Conservation (phyloP, 148 eudicot species). For the Rhododendron williamsianum region DNA sequence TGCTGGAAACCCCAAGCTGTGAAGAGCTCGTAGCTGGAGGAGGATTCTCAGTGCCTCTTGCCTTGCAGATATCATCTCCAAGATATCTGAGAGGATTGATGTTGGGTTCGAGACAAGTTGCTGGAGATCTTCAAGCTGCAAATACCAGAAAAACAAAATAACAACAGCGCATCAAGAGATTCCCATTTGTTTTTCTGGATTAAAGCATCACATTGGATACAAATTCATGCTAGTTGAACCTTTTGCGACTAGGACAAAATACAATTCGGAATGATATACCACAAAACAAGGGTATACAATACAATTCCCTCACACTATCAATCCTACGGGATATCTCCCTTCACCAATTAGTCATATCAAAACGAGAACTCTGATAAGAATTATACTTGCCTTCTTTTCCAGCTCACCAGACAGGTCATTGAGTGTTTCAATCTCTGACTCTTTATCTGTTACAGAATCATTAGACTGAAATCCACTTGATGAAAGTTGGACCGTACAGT, state of each 20-base stretch:
- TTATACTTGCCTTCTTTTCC: slow-evolving; percentile 75
- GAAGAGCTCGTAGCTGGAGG: slow-evolving; percentile 45
- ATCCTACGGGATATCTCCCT: neutral
- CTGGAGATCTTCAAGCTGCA: slow-evolving; percentile 92
- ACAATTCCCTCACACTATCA: neutral
- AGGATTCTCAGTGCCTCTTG: slow-evolving; percentile 39
- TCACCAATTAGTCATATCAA: neutral
- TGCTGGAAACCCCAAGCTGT: slow-evolving; percentile 35
- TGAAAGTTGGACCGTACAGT: slow-evolving; percentile 27
- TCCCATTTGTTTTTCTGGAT: neutral
- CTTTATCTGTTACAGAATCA: slow-evolving; percentile 41
- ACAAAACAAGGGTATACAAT: neutral
- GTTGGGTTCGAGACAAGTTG: slow-evolving; percentile 65
- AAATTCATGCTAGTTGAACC: neutral
- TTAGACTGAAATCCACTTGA: slow-evolving; percentile 31
- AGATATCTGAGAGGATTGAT: slow-evolving; percentile 67
- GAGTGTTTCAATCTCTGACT: slow-evolving; percentile 65
- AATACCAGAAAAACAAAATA: neutral
- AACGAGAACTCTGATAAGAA: neutral
- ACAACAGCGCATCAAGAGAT: neutral
- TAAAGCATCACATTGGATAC: neutral
- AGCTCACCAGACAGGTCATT: slow-evolving; percentile 55
- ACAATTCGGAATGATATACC: neutral
- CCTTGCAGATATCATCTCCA: slow-evolving; percentile 64
- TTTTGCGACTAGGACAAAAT: neutral